Base-by-base conservation (phyloP, 768 basidiomycete genomes). In the Tulasnella sp. region DNA sequence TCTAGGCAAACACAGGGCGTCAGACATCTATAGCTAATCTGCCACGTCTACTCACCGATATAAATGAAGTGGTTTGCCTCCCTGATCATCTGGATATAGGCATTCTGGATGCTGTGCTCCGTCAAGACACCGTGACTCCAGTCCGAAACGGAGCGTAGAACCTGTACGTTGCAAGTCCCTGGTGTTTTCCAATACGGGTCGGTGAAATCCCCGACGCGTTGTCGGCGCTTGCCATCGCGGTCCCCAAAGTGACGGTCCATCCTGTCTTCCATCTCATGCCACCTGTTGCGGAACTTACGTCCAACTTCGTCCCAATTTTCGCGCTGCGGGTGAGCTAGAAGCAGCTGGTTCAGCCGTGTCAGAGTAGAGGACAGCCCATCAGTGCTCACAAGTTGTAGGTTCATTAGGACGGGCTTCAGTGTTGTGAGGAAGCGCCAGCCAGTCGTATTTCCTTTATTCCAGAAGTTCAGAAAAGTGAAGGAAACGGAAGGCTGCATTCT, bases 101-200 rank as follows among this genome's bases (percentile, higher is more conserved):
- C 93, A 63, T 90, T 85, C 70, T 96, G 93, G 60, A 98, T 89
- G 68, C 86, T 90, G 59, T 80, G 78, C 68, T 97, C 94, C 2
- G 79, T 83, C 62, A 93, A 73, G 35, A 93, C 85, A 2, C 94
- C 94, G 63, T 91, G 88, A 63, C 83, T 86, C 94, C 94, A 99
- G 69, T 97, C 93, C 1, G 76, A 81, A n/a, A 91, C 85, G 59
- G 85, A 88, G 54, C 94, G 78, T 42, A 89, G 75, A 12, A 78
- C 89, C 71, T 97, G 90, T 12, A 89, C 83, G 35, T 73, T 73
- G 65, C 83, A 84, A 7, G 73, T 74, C 1, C 77, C 77, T 23
- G 74, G 75, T 6, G 71, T 63, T 14, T 67, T 69, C 2, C 69
- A 61, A 59, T 80, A 78, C 14, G 68, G 65, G n/a, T 67, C 65